Conservation (phyloP, 331 rosid genomes). For the Rosa hybrid region DNA sequence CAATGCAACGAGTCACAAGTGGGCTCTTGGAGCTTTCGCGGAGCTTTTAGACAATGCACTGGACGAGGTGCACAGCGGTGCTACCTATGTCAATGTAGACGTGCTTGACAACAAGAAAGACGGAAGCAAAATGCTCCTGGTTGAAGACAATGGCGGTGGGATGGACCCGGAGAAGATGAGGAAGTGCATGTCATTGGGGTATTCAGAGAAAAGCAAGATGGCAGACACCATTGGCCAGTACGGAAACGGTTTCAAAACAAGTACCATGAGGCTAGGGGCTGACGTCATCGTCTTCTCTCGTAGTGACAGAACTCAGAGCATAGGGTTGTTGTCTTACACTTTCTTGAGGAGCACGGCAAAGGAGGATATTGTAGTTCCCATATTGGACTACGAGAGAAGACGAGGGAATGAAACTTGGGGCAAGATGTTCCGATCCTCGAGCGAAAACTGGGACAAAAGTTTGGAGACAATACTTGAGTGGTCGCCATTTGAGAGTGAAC, state of each 20-base stretch:
- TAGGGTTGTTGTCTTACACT: conserved; percentile 89
- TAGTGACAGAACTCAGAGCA: conserved; percentile 71
- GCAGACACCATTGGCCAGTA: conserved; percentile 93
- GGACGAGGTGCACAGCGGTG: conserved; percentile 91
- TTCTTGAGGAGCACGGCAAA: conserved; percentile 83
- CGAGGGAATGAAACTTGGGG: conserved; percentile 47
- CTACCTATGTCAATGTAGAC: conserved; percentile 80
- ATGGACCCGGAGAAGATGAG: conserved; percentile 98
- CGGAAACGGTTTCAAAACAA: conserved; percentile 99
- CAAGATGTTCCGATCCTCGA: conserved; percentile 61
- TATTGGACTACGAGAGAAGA: conserved; percentile 75
- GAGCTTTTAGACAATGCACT: conserved; percentile 93
- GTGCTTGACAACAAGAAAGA: conserved; percentile 75
- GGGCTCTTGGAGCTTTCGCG: conserved; percentile 99
- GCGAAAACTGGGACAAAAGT: conserved; percentile 63
- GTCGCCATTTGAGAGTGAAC: conserved; percentile 75
- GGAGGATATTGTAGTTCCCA: conserved; percentile 96
- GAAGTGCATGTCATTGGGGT: conserved; percentile 96
- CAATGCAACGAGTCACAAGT: conserved; percentile 96
- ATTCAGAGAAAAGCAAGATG: conserved; percentile 78
- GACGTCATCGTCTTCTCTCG: conserved; percentile 96
- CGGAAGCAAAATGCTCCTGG: conserved; percentile 62
- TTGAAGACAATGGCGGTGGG: conserved; percentile 99
- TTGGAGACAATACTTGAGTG: conserved; percentile 68
- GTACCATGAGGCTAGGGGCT: conserved; percentile 99